Percentiles rank a stretch among this genome's conserved stretches.
Conservation (phyloP, 2,329 filamentous ascomycete species). For the Aureobasidium sp. region DNA sequence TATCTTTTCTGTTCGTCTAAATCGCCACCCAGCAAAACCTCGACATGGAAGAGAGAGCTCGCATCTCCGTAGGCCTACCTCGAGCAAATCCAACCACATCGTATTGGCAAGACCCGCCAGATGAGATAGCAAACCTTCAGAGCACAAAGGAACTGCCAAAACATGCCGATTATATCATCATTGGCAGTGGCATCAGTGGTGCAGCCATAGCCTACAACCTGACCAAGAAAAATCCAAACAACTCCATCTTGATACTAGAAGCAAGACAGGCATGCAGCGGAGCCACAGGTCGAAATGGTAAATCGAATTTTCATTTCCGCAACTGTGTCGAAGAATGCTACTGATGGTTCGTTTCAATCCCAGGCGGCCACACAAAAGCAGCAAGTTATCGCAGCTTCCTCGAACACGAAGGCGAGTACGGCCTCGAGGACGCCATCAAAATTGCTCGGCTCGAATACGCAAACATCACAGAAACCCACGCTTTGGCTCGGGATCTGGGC, state of each 20-base stretch:
- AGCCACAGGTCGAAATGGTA: slow-evolving; percentile 36
- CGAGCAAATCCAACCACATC: slow-evolving; percentile 30
- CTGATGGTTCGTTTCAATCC: background rate
- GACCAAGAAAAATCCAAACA: slow-evolving; percentile 21
- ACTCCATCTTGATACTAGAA: slow-evolving; percentile 33
- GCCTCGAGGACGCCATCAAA: slow-evolving; percentile 42
- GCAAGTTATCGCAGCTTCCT: slow-evolving; percentile 47
- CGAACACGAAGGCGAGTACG: slow-evolving; percentile 40
- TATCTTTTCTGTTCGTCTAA: too few relatives aligned
- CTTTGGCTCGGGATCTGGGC: slow-evolving; percentile 42
- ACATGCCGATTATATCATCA: slow-evolving; percentile 31
- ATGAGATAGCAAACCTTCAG: slow-evolving; percentile 29
- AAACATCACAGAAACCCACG: slow-evolving; percentile 49
- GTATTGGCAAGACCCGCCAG: slow-evolving; percentile 37
- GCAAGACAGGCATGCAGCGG: slow-evolving; percentile 34
- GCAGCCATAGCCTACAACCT: slow-evolving; percentile 33
- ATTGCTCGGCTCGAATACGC: slow-evolving; percentile 36
- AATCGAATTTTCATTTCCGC: background rate
- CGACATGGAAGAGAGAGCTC: slow-evolving; percentile 16
- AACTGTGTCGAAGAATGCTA: background rate
- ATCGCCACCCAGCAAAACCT: too few relatives aligned
- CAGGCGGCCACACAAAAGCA: slow-evolving; percentile 43
- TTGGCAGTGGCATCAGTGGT: slow-evolving; percentile 37
- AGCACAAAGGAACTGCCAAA: slow-evolving; percentile 21
- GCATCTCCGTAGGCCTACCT: slow-evolving; percentile 24